phyloP scores from a whole-genome alignment of 1,139 yeast species.

The Suhomyces atakaporum region DNA sequence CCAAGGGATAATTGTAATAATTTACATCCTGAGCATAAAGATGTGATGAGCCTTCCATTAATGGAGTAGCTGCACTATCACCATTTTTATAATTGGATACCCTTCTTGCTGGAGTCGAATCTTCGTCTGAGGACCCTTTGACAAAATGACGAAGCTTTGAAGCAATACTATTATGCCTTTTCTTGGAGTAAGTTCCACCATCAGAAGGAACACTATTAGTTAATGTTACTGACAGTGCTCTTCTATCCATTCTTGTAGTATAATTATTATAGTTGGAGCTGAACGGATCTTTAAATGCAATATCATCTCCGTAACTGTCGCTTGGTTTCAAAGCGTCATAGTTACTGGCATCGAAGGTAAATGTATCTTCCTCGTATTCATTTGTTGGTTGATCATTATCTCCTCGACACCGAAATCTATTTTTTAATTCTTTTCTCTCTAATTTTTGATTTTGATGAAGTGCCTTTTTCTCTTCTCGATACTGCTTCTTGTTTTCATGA shows the following conservation, averaged over 20 bases:
- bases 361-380: slow-evolving; percentile 5
- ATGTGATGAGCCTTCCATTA: slow-evolving; percentile 6
- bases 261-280: slow-evolving; percentile 2
- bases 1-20: slow-evolving; percentile 14
- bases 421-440: slow-evolving; percentile 13
- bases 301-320: slow-evolving; percentile 2
- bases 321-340: slow-evolving; percentile 2
- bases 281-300: slow-evolving; percentile 1
- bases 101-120: slow-evolving; percentile 5
- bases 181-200: not conserved
- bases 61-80: slow-evolving; percentile 8
- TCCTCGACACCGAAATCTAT: slow-evolving; percentile 10
- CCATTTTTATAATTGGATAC: slow-evolving; percentile 3
- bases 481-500: slow-evolving; percentile 11
- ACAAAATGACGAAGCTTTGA: slow-evolving; percentile 15
- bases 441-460: slow-evolving; percentile 13
- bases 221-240: slow-evolving; percentile 5
- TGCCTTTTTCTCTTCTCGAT: slow-evolving; percentile 10
- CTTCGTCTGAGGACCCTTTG: slow-evolving; percentile 14
- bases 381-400: slow-evolving; percentile 2
- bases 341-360: slow-evolving; percentile 1
- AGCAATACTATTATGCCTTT: slow-evolving; percentile 10
- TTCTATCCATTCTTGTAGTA: slow-evolving; percentile 5
- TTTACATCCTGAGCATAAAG: slow-evolving; percentile 2
- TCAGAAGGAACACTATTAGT: slow-evolving; percentile 2